Evolutionary conservation across 257 asterid species (phyloP).

Genomic region (Thymus mandschuricus): DNA sequence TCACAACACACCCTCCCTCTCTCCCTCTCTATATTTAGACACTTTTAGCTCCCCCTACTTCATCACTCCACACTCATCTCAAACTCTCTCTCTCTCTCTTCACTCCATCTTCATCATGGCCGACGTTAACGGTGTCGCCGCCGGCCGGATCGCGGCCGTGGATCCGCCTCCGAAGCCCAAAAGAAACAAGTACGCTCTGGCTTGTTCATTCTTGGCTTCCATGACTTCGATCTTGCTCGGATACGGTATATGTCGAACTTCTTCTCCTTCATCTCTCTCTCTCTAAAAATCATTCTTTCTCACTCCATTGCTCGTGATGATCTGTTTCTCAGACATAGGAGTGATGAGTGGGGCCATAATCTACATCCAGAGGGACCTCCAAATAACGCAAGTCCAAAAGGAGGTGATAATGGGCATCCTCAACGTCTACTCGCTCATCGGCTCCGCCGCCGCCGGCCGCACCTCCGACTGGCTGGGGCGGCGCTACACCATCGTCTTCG

Average conservation of each 20-base stretch:
- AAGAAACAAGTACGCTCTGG: conserved; percentile 35
- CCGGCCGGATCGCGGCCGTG: background rate
- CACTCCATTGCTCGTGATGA: no score
- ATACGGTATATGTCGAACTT: conserved; percentile 29
- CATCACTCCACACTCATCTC: background rate
- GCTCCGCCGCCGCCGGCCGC: conserved; percentile 31
- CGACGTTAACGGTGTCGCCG: background rate
- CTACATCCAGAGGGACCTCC: background rate
- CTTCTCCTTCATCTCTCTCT: background rate
- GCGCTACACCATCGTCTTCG: conserved; percentile 34
- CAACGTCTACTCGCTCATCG: conserved; percentile 34
- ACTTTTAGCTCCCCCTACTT: background rate
- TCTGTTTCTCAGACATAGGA: background rate
- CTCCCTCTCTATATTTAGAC: background rate
- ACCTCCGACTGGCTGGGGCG: conserved; percentile 38
- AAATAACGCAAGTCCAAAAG: background rate
- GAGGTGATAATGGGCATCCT: conserved; percentile 3
- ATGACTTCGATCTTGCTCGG: conserved; percentile 42
- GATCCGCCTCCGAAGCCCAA: conserved; percentile 3
- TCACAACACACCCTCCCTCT: background rate
- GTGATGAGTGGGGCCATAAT: conserved; percentile 5
- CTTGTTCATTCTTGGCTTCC: conserved; percentile 43
- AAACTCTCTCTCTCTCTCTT: background rate
- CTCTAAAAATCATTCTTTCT: background rate
- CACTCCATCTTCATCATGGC: background rate